Percentiles rank a stretch among this genome's conserved stretches.
phyloP scores from a whole-genome alignment of 352 stramenopile genomes.

The Globisporangium rhizosaccharum region DNA sequence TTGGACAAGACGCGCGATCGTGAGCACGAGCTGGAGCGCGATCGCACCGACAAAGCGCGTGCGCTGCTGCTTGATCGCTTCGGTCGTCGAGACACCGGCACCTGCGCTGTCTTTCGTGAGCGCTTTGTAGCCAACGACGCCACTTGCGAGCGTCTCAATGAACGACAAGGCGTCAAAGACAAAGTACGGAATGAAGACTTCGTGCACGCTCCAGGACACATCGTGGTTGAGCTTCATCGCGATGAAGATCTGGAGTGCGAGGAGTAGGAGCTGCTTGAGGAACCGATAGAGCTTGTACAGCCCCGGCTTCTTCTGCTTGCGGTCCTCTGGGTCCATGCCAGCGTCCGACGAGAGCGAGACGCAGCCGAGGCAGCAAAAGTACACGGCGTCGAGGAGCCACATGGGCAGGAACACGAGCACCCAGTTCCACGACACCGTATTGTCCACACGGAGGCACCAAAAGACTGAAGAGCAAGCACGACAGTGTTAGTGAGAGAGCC shows the following conservation, averaged over 20 bases:
- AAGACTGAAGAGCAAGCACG: conserved; percentile 37
- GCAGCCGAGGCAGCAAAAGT: conserved; percentile 76
- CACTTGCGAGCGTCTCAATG: conserved; percentile 48
- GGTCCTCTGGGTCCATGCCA: conserved; percentile 54
- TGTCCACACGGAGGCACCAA: conserved; percentile 75
- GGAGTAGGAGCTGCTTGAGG: conserved; percentile 67
- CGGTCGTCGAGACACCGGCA: conserved; percentile 60
- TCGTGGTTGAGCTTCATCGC: conserved; percentile 77
- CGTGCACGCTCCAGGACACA: conserved; percentile 48
- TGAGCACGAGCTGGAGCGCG: conserved; percentile 35
- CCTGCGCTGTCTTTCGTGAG: conserved; percentile 73
- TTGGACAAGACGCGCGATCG: conserved; percentile 50
- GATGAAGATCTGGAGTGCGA: conserved; percentile 79
- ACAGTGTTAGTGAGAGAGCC: too few species aligned
- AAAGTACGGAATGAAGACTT: conserved; percentile 78
- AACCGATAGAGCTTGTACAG: conserved; percentile 80
- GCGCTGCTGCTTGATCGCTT: conserved; percentile 64
- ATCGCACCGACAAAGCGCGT: conserved; percentile 31
- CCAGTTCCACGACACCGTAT: conserved; percentile 75
- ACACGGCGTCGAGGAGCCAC: conserved; percentile 69
- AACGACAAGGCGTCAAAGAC: conserved; percentile 72
- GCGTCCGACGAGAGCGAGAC: conserved; percentile 39
- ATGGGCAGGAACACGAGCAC: conserved; percentile 74
- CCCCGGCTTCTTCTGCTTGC: conserved; percentile 31
- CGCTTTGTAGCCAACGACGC: conserved; percentile 57